These are phyloP conservation scores for Daldinia concentrica DNA, from an alignment of 495 filamentous ascomycete genomes.

Conservation along the genomic window DNA sequence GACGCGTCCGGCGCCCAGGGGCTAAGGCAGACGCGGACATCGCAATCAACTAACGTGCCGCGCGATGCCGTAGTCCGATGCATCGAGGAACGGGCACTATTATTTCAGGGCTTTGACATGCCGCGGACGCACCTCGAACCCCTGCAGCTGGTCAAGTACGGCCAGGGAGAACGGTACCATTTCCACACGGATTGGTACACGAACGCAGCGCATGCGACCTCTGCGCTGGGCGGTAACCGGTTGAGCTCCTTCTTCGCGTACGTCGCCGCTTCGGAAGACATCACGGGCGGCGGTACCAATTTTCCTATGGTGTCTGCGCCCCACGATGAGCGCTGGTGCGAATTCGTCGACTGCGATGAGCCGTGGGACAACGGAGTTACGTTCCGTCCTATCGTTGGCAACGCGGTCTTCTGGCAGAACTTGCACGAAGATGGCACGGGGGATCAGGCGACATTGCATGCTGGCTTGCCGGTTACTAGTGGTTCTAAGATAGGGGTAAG, in stretches of 20 bases:
- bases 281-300: conserved; percentile 65
- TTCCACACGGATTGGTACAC: conserved; percentile 69
- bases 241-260: conserved; percentile 67
- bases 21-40: conserved; percentile 52
- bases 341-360: conserved; percentile 67
- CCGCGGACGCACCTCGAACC: conserved; percentile 59
- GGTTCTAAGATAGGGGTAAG: conserved; percentile 73
- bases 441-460: conserved; percentile 74
- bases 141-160: conserved; percentile 64
- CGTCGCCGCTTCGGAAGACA: conserved; percentile 54
- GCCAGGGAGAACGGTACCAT: conserved; percentile 57
- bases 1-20: conserved; percentile 44
- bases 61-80: conserved; percentile 71
- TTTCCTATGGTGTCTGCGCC: conserved; percentile 59
- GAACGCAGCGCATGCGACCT: conserved; percentile 48
- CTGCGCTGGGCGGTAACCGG: conserved; percentile 59
- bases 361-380: conserved; percentile 67
- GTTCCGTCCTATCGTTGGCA: conserved; percentile 72
- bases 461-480: conserved; percentile 70
- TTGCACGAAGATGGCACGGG: conserved; percentile 64
- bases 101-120: conserved; percentile 71
- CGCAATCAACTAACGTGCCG: conserved; percentile 55
- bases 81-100: conserved; percentile 71
- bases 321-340: conserved; percentile 63
- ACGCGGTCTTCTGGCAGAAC: conserved; percentile 83